phyloP scores from a whole-genome alignment of 352 stramenopile species.

The Phytopythium ostracodes region DNA sequence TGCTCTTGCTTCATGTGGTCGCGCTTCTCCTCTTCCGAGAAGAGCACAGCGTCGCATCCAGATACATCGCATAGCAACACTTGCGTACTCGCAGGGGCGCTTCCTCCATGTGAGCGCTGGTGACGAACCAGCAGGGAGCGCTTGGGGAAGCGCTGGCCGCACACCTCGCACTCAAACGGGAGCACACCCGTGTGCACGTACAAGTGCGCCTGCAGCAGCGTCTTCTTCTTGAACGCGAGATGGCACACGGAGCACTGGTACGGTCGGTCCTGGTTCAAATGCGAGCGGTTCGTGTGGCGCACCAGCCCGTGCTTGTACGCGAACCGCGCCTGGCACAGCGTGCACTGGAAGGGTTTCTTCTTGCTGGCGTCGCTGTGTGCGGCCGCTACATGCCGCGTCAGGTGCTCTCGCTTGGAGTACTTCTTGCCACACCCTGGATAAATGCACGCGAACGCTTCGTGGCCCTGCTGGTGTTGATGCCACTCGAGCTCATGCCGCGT shows the following conservation, averaged over 20 bases:
- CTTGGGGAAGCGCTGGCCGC: slow-evolving; percentile 57
- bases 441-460: slow-evolving; percentile 37
- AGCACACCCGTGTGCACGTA: slow-evolving; percentile 75
- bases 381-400: slow-evolving; percentile 47
- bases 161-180: slow-evolving; percentile 68
- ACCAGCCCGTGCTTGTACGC: slow-evolving; percentile 66
- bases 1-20: slow-evolving; percentile 19
- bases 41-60: slow-evolving; percentile 52
- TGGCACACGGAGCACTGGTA: slow-evolving; percentile 63
- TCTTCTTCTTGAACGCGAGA: slow-evolving; percentile 80
- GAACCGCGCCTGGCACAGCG: slow-evolving; percentile 52
- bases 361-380: slow-evolving; percentile 26
- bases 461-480: slow-evolving; percentile 12
- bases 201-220: slow-evolving; percentile 61
- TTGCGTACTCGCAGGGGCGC: slow-evolving; percentile 27
- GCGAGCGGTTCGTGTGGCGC: slow-evolving; percentile 44
- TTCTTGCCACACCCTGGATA: slow-evolving; percentile 35
- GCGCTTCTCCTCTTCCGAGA: slow-evolving; percentile 38
- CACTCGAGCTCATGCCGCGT: slow-evolving; percentile 27
- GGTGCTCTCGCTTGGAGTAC: slow-evolving; percentile 65
- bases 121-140: slow-evolving; percentile 53
- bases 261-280: slow-evolving; percentile 46
- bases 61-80: slow-evolving; percentile 43
- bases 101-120: slow-evolving; percentile 27
- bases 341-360: slow-evolving; percentile 52